A percentile compares a stretch with the other conserved stretches of the same genome.
Evolutionary conservation across 2,329 filamentous ascomycete genomes (phyloP).

Genomic region (Mycocentrospora acerina): DNA sequence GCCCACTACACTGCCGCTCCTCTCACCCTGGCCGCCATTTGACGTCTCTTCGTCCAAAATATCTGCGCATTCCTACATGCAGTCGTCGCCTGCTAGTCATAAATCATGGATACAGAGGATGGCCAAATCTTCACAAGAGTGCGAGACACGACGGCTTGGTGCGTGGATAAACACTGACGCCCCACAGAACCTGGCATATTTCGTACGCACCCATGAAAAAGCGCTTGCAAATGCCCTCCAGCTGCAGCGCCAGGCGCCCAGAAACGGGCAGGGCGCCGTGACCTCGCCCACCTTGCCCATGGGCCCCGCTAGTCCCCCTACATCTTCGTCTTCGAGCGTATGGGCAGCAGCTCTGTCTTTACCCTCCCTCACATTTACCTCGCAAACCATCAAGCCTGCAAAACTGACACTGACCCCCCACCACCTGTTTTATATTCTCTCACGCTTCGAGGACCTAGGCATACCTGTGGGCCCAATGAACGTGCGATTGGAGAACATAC

Average conservation of each 20-base stretch:
- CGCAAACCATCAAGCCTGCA: constrained; percentile 81
- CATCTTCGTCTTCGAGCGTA: constrained; percentile 64
- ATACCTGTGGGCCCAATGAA: constrained; percentile 96
- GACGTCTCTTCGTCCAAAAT: constrained; percentile 4
- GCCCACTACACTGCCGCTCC: constrained; percentile 9
- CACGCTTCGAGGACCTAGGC: constrained; percentile 88
- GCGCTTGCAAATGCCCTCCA: constrained; percentile 94
- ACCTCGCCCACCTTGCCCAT: constrained; percentile 43
- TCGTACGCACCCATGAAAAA: constrained; percentile 96
- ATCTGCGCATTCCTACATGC: constrained; percentile 33
- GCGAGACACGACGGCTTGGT: constrained; percentile 26
- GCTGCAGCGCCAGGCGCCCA: constrained; percentile 71
- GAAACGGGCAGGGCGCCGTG: constrained; percentile 59
- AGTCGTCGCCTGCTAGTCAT: constrained; percentile 27
- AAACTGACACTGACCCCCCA: constrained; percentile 93
- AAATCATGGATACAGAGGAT: constrained; percentile 81
- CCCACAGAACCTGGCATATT: constrained; percentile 83
- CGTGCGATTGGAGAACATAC: constrained; percentile 89
- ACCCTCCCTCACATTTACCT: constrained; percentile 80
- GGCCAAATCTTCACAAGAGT: constrained; percentile 88
- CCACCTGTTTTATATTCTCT: constrained; percentile 94
- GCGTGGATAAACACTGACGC: constrained; percentile 30
- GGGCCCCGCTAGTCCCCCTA: constrained; percentile 47
- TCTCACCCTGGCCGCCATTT: constrained; percentile 12
- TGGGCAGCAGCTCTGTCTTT: constrained; percentile 86